Conservation (phyloP, 306 rosid genomes). For the Dalbergia cultrata region DNA sequence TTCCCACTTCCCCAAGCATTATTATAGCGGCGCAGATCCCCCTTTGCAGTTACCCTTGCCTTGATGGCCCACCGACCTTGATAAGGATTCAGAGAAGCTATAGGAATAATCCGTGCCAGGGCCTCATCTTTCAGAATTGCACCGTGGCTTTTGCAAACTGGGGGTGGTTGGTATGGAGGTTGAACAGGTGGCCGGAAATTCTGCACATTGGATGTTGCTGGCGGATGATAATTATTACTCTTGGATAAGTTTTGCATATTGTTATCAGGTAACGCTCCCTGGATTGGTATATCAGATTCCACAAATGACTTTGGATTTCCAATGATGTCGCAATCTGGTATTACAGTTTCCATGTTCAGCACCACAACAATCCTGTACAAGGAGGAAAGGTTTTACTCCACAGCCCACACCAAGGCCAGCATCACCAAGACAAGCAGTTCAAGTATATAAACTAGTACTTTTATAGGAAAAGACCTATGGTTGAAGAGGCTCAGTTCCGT, state of each 20-base stretch:
- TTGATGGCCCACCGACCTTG: conserved; percentile 90
- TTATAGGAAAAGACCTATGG: background rate
- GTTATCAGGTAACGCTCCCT: conserved; percentile 44
- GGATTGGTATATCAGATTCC: conserved; percentile 53
- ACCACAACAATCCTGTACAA: conserved; percentile 72
- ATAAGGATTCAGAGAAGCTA: conserved; percentile 78
- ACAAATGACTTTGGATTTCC: conserved; percentile 64
- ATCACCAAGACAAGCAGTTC: background rate
- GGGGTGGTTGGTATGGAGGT: conserved; percentile 75
- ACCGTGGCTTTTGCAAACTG: conserved; percentile 66
- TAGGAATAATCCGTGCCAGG: conserved; percentile 75
- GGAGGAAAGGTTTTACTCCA: conserved; percentile 8
- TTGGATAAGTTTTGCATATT: conserved; percentile 39
- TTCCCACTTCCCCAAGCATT: conserved; percentile 89
- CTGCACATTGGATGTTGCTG: conserved; percentile 49
- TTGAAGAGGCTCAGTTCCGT: conserved; percentile 9
- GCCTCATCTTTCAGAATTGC: conserved; percentile 77
- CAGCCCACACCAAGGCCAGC: background rate
- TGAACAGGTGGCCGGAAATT: conserved; percentile 72
- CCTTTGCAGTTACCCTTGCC: conserved; percentile 90
- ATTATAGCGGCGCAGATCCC: conserved; percentile 82
- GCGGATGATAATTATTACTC: conserved; percentile 46
- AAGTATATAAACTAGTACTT: background rate
- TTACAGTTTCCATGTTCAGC: conserved; percentile 76
- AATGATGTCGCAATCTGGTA: conserved; percentile 66